Base-by-base conservation (phyloP, 768 basidiomycete genomes). In the Saitozyma podzolica region DNA sequence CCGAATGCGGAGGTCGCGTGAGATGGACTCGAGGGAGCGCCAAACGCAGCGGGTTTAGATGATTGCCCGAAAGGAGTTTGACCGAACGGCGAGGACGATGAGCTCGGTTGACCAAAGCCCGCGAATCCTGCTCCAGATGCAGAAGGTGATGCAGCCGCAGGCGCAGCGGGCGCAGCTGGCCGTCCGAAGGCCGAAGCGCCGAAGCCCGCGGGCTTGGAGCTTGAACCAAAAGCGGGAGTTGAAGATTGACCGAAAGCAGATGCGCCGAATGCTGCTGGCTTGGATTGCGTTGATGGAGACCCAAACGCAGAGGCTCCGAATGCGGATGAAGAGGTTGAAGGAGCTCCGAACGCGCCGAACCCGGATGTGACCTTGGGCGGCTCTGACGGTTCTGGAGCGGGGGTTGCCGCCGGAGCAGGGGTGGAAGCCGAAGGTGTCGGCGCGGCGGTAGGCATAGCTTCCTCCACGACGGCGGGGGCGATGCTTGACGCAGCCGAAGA, bases 51-150 rank as follows among this genome's bases (percentile, higher is more conserved):
- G 8, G 48, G 58, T 11, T 19, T 63, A 11, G 54, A 40, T 16
- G 66, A 48, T 45, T 73, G 61, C 1, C 73, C 73, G 51, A 73
- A 77, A 1, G 73, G 62, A 37, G 69, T 59, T 42, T 66, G 41
- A 48, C 64, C 69, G 43, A 68, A 70, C 2, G 62, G 66, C 16
- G 79, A 47, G 45, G 45, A 47, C 2, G 11, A 13, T 47, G 45
- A n/a, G 50, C 56, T 37, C 56, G 62, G 13, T 54, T 58, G 50
- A 20, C 78, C 73, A 54, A 78, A 77, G 40, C 40, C 39, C 3
- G 50, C 29, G 29, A 29, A 29, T 29, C 29, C 29, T 29, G 29
- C 29, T 29, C 29, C 29, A 29, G 29, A 29, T 29, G 29, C 29
- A 29, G 29, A 29, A 29, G 29, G 29, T 29, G 29, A 9, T 39